Evolutionary conservation across 495 filamentous ascomycete species (phyloP), one percentile per base, ranked within the genome.

Genomic region (Aspergillus hancockii): DNA sequence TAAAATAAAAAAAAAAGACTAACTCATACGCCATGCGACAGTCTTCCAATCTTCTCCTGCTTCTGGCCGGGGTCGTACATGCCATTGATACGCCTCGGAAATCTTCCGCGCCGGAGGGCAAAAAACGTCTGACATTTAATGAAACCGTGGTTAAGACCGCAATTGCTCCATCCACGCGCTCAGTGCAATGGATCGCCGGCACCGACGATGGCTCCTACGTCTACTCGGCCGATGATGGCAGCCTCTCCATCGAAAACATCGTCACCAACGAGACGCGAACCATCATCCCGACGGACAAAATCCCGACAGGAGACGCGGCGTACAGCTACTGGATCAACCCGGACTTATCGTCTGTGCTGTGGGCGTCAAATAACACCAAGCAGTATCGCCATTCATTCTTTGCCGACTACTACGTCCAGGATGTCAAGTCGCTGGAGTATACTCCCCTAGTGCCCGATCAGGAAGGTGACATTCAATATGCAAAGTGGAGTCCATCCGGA

Each of bases 371-470:
- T 30, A 56, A 62, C 52, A 65, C 63, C 0, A 65, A 65, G 31
- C 59, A 65, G 52, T 65, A 65, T 30, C 63, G 63, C 19, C 63
- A 65, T 46, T 61, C 63, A 0, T 65, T 56, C 56, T 59, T 65
- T 36, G 63, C 63, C 25, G 55, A 65, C 47, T 65, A 65, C 52
- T 65, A 62, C 41, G 49, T 65, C 59, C 63, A 65, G 47, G 63
- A 65, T 52, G 63, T 65, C 28, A 40, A 49, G 38, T 56, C 63
- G 3, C 53, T 59, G 23, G 38, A 62, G 41, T 57, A 52, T 5
- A 54, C 30, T 2, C 55, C 58, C 21, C 56, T 65, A 7, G 55
- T 59, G 31, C 28, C 52, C 3, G 59, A 62, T 38, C 59, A 62
- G 52, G 30, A 16, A 8, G 63, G 58, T n/a, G 63, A 65, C 25